phyloP scores from a whole-genome alignment of 2,329 filamentous ascomycete genomes.

The Colletotrichum siamense region DNA sequence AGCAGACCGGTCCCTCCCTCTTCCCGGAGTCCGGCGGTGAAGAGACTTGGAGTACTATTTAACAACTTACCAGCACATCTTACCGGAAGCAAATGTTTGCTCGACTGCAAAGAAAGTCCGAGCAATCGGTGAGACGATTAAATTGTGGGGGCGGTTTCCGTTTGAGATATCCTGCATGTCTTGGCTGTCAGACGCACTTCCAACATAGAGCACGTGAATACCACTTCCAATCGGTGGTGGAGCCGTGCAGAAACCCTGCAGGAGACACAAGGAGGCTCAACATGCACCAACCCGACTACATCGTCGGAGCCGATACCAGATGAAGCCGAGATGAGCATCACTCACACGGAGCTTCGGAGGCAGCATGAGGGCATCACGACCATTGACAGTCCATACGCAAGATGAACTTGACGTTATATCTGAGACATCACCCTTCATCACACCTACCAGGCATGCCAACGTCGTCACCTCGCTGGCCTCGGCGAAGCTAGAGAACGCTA shows the following conservation, averaged over 20 bases:
- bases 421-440: background rate
- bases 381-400: background rate
- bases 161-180: background rate
- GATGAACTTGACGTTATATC: background rate
- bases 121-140: background rate
- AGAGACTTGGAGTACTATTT: background rate
- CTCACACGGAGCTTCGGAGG: background rate
- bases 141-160: background rate
- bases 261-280: background rate
- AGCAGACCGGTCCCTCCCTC: background rate
- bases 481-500: background rate
- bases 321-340: background rate
- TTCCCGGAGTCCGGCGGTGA: background rate
- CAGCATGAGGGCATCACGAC: background rate
- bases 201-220: background rate
- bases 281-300: background rate
- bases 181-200: background rate
- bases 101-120: background rate
- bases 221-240: background rate
- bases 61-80: background rate
- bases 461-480: background rate
- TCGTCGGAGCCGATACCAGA: background rate
- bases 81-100: background rate
- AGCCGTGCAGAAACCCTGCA: background rate
- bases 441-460: background rate